These are phyloP conservation scores for Ogataea henricii DNA, from an alignment of 805 yeast genomes.

Conservation along the genomic window DNA sequence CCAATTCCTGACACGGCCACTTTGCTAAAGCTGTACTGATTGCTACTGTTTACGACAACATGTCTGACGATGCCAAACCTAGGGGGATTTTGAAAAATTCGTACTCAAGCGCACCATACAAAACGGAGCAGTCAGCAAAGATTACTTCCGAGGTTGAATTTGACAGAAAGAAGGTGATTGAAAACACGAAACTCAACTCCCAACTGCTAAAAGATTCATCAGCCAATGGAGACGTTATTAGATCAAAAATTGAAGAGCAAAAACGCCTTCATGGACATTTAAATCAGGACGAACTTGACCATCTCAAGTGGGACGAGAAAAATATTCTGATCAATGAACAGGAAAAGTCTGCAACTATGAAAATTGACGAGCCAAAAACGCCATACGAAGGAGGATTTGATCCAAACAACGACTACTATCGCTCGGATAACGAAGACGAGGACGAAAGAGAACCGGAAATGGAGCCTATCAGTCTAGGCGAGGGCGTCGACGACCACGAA, in stretches of 20 bases:
- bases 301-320: constrained; percentile 82
- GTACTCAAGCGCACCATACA: constrained; percentile 24
- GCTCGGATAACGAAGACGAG: constrained; percentile 64
- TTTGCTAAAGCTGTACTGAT: too few relatives aligned
- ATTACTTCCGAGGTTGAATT: constrained; percentile 21
- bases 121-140: constrained; percentile 22
- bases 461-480: constrained; percentile 35
- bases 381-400: constrained; percentile 91
- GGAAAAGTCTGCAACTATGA: constrained; percentile 72
- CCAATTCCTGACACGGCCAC: too few relatives aligned
- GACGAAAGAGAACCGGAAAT: constrained; percentile 37
- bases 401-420: constrained; percentile 78
- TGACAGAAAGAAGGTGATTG: constrained; percentile 68
- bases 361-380: constrained; percentile 92
- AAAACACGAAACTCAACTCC: constrained; percentile 78
- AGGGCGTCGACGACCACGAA: constrained; percentile 32
- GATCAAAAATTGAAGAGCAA: constrained; percentile 45
- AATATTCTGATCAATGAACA: constrained; percentile 75
- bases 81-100: constrained; percentile 39
- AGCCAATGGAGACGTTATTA: constrained; percentile 46
- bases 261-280: constrained; percentile 30
- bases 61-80: constrained; percentile 21
- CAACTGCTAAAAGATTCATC: constrained; percentile 34
- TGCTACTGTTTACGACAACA: neutral
- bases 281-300: constrained; percentile 38